Conservation (phyloP, 768 basidiomycete genomes). For the Gloeopeniophorella convolvens region DNA sequence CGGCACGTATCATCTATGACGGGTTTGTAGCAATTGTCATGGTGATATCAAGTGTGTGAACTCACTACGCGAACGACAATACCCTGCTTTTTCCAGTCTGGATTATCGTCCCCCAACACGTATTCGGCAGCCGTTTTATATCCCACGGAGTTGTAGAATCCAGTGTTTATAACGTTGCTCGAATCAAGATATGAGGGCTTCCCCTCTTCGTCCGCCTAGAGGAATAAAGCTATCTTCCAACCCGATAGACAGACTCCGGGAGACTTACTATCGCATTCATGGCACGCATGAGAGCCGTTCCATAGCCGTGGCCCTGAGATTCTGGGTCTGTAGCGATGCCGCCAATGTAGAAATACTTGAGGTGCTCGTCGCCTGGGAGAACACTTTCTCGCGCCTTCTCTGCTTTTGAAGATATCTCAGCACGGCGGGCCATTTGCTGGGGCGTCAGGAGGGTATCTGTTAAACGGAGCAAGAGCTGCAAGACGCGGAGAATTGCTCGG, state of each 20-base stretch:
- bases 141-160: conserved; percentile 9
- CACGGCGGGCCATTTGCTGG: too few relatives aligned
- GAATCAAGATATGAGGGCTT: not conserved
- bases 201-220: conserved; percentile 1
- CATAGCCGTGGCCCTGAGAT: conserved; percentile 9
- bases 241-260: too few relatives aligned
- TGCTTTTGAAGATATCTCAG: too few relatives aligned
- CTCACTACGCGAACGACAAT: too few relatives aligned
- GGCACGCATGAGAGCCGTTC: not conserved
- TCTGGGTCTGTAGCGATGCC: conserved; percentile 1
- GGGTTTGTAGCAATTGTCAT: too few relatives aligned
- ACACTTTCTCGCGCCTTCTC: too few relatives aligned
- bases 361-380: too few relatives aligned
- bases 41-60: too few relatives aligned
- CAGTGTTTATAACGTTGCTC: not conserved
- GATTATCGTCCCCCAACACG: conserved; percentile 6
- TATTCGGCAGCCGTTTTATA: conserved; percentile 2
- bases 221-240: not conserved
- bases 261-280: not conserved
- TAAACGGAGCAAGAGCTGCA: too few relatives aligned
- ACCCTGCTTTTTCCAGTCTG: not conserved
- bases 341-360: not conserved
- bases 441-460: too few relatives aligned
- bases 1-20: too few relatives aligned
- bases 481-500: too few relatives aligned